A percentile compares a stretch with the other conserved stretches of the same genome.
phyloP scores from a whole-genome alignment of 306 rosid genomes.

The Begonia masoniana region DNA sequence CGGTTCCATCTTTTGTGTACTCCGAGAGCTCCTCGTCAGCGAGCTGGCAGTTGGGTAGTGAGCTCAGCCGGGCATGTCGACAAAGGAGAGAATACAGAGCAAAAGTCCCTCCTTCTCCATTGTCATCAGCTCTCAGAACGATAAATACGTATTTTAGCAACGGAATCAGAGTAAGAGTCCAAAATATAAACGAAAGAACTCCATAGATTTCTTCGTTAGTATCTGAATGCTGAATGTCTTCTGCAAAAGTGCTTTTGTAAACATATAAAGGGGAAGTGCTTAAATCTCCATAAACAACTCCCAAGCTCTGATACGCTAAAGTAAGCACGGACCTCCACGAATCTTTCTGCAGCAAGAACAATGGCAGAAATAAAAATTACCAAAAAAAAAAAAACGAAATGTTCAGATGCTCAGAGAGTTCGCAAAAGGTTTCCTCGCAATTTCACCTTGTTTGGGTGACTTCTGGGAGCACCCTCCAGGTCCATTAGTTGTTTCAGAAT shows the following conservation, averaged over 20 bases:
- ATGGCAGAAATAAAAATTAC: background rate
- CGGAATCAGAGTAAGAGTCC: conserved; percentile 87
- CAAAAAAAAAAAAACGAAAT: background rate
- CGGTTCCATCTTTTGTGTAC: conserved; percentile 53
- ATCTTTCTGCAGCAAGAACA: conserved; percentile 40
- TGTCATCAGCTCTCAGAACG: conserved; percentile 86
- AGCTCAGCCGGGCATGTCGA: conserved; percentile 76
- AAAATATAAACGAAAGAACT: conserved; percentile 80
- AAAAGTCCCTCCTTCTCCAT: conserved; percentile 98
- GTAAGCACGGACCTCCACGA: conserved; percentile 80
- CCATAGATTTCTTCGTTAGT: conserved; percentile 92
- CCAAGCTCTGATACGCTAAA: conserved; percentile 87
- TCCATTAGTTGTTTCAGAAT: too few relatives aligned
- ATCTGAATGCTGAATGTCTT: conserved; percentile 80
- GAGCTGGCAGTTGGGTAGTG: conserved; percentile 74
- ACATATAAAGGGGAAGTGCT: conserved; percentile 89
- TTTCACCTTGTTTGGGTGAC: too few relatives aligned
- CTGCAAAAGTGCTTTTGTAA: conserved; percentile 84
- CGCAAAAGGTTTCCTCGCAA: too few relatives aligned
- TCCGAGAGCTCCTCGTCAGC: conserved; percentile 83
- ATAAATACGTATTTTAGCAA: conserved; percentile 83
- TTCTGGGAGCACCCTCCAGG: too few relatives aligned
- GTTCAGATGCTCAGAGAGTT: background rate
- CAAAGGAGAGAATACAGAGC: conserved; percentile 82
- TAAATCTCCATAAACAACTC: conserved; percentile 94